Conservation (phyloP, 2,329 filamentous ascomycete genomes). For the Chaetomiaceae sp. region DNA sequence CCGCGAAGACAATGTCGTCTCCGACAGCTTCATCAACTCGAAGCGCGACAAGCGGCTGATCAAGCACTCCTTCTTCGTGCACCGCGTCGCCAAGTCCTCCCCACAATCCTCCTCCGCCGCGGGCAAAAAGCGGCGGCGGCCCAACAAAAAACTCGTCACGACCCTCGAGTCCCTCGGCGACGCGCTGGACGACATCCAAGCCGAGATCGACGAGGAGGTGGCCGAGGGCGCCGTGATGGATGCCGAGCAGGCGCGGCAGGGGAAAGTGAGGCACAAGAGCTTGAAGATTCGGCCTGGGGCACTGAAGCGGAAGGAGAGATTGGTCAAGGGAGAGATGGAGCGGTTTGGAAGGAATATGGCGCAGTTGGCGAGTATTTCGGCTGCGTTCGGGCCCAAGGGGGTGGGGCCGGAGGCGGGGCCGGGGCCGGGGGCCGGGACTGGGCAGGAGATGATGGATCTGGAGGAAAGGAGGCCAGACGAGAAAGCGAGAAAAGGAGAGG, state of each 20-base stretch:
- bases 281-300: conserved; percentile 72
- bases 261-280: conserved; percentile 69
- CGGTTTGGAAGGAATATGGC: conserved; percentile 82
- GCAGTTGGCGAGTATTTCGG: conserved; percentile 49
- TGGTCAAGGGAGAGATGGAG: conserved; percentile 77
- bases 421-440: background rate
- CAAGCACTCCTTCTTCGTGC: conserved; percentile 75
- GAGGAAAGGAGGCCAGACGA: conserved; percentile 21
- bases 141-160: conserved; percentile 69
- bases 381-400: background rate
- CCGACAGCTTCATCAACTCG: conserved; percentile 59
- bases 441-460: conserved; percentile 10
- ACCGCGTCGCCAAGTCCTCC: conserved; percentile 63
- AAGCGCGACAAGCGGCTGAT: conserved; percentile 83
- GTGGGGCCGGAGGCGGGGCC: background rate
- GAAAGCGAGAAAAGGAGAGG: conserved; percentile 13
- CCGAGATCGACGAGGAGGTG: conserved; percentile 46
- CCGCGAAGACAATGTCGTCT: conserved; percentile 47
- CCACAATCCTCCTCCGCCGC: conserved; percentile 35
- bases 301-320: conserved; percentile 73
- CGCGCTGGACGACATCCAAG: conserved; percentile 64
- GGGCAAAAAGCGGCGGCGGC: conserved; percentile 10
- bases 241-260: conserved; percentile 40
- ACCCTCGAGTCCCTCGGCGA: conserved; percentile 73
- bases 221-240: conserved; percentile 36